These are phyloP conservation scores for Malus fusca DNA, from an alignment of 306 rosid species.

Conservation along the genomic window DNA sequence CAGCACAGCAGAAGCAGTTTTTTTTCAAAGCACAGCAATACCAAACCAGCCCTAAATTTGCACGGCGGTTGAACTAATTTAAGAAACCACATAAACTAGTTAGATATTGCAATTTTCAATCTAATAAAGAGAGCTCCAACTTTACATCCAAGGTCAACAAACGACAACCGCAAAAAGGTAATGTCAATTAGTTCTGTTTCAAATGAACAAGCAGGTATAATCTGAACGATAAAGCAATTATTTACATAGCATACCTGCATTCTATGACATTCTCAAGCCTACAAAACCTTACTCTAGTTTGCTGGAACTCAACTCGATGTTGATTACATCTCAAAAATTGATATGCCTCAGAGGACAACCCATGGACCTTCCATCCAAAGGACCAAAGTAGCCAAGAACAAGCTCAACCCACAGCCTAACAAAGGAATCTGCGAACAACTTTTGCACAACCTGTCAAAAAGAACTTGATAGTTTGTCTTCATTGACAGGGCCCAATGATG, in stretches of 20 bases:
- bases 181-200: background rate
- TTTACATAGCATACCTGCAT: conserved; percentile 34
- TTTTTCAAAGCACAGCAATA: no score
- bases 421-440: background rate
- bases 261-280: conserved; percentile 5
- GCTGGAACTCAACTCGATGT: conserved; percentile 22
- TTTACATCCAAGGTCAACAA: conserved; percentile 3
- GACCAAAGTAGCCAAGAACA: conserved; percentile 11
- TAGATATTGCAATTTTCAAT: background rate
- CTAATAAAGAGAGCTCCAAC: background rate
- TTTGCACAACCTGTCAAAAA: conserved; percentile 32
- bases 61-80: background rate
- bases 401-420: background rate
- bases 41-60: background rate
- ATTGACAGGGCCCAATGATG: background rate
- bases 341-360: conserved; percentile 4
- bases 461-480: background rate
- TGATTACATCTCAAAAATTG: conserved; percentile 20
- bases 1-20: no score
- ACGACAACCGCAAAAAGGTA: conserved; percentile 6
- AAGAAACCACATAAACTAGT: background rate
- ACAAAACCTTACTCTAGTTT: conserved; percentile 23
- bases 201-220: conserved; percentile 12
- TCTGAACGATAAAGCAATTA: conserved; percentile 22
- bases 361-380: conserved; percentile 4